These are phyloP conservation scores for thale cress (Arabidopsis thaliana) DNA, from an alignment of 345 rosid species.

Conservation along the genomic window DNA sequence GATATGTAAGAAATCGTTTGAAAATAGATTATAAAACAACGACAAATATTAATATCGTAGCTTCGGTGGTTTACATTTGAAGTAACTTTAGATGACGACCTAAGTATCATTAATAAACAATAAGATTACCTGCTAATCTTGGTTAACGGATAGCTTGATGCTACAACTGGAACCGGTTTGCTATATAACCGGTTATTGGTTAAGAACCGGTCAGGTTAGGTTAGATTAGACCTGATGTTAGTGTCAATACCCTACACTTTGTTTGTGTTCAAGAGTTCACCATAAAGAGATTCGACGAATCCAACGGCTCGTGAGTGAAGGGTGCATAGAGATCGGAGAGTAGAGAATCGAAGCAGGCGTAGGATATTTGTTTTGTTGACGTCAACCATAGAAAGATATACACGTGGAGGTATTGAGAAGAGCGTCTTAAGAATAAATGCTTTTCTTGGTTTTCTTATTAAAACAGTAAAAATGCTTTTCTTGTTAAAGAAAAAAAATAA, in stretches of 20 bases:
- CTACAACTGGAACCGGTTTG: slow-evolving; percentile 20
- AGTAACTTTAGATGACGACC: slow-evolving; percentile 22
- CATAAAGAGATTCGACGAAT: neutral
- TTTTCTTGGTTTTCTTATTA: slow-evolving; percentile 24
- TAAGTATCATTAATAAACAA: slow-evolving; percentile 26
- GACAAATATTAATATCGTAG: slow-evolving; percentile 1
- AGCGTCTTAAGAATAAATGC: slow-evolving; percentile 42
- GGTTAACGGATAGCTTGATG: slow-evolving; percentile 10
- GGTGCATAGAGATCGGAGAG: slow-evolving; percentile 7
- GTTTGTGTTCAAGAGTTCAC: neutral
- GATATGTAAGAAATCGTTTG: neutral
- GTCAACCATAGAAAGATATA: slow-evolving; percentile 9
- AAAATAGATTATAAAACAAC: neutral
- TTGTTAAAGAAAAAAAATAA: slow-evolving; percentile 13
- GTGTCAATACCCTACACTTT: slow-evolving; percentile 7
- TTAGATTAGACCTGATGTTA: slow-evolving; percentile 29
- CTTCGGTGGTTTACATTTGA: slow-evolving; percentile 22
- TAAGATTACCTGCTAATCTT: slow-evolving; percentile 7
- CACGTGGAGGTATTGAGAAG: slow-evolving; percentile 32
- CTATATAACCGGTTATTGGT: slow-evolving; percentile 5
- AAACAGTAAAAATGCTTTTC: slow-evolving; percentile 22
- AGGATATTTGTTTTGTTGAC: slow-evolving; percentile 24
- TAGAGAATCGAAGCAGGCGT: slow-evolving; percentile 20
- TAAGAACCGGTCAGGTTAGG: slow-evolving; percentile 24
- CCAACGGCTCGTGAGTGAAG: slow-evolving; percentile 17